Conservation (phyloP, 495 filamentous ascomycete species). For the Aspergillus hancockii region DNA sequence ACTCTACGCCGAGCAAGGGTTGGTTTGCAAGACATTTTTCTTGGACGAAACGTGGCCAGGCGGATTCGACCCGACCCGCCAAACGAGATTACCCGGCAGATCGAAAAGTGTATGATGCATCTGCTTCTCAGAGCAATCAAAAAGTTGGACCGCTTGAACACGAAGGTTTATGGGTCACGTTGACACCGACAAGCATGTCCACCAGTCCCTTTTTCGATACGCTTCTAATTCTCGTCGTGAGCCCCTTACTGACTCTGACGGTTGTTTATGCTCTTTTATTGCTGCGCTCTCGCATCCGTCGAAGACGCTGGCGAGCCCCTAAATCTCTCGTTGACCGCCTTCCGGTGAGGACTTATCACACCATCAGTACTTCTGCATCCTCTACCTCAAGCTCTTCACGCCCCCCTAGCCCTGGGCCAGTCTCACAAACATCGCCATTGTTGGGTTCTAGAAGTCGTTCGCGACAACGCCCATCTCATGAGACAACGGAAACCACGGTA, state of each 20-base stretch:
- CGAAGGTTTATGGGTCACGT: slow-evolving; percentile 91
- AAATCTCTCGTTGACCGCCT: slow-evolving; percentile 93
- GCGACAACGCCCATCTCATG: slow-evolving; percentile 60
- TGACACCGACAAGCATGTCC: slow-evolving; percentile 86
- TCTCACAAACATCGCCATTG: slow-evolving; percentile 76
- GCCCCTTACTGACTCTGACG: slow-evolving; percentile 86
- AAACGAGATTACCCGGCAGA: slow-evolving; percentile 10
- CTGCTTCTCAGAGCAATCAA: slow-evolving; percentile 15
- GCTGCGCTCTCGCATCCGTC: slow-evolving; percentile 82
- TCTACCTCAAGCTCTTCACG: slow-evolving; percentile 53
- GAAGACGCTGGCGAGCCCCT: slow-evolving; percentile 90
- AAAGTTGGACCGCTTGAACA: slow-evolving; percentile 48
- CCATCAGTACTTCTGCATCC: slow-evolving; percentile 64
- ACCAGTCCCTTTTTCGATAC: slow-evolving; percentile 97
- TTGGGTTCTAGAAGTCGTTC: slow-evolving; percentile 40
- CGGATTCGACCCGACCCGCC: slow-evolving; percentile 17
- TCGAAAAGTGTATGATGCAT: slow-evolving; percentile 18
- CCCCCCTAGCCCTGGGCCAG: slow-evolving; percentile 50
- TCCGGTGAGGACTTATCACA: slow-evolving; percentile 94
- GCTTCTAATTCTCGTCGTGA: slow-evolving; percentile 86
- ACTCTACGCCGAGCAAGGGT: slow-evolving; percentile 18
- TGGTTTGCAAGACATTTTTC: slow-evolving; percentile 45
- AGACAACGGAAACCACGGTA: slow-evolving; percentile 55
- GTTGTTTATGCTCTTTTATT: slow-evolving; percentile 90
- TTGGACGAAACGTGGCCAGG: slow-evolving; percentile 26